Evolutionary conservation across 2,329 filamentous ascomycete genomes (phyloP), one percentile per base, ranked within the genome.

Genomic region (Diaporthe batatas): DNA sequence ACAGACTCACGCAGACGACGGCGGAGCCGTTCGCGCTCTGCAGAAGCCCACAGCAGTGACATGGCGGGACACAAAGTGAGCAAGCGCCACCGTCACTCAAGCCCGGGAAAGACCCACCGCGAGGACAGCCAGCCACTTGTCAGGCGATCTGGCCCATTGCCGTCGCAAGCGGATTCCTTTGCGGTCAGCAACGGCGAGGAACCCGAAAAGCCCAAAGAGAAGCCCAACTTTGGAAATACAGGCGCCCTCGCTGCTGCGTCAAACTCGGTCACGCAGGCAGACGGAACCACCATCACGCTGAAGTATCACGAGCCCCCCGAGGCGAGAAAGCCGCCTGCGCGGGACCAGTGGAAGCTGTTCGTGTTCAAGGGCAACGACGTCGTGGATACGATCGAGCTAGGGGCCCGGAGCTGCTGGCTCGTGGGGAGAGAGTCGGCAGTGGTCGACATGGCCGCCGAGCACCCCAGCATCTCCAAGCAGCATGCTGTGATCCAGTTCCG

Each of bases 281-380:
- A 91, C 78, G 94, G 94, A 72, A 92, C 91, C 4, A 88, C 89
- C 29, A 91, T 98, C 70, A 91, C 94, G 3, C 89, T 99, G 59
- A 98, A 98, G 85, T 99, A 99, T 82, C 94, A 98, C 84, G 96
- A 99, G 83, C 96, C 96, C 1, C 85, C 94, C 14, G 96, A 99
- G 84, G 94, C 96, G 65, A 93, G 96, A 73, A 98, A 98, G 77
- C 94, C 96, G 0, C 88, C 95, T 0, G 80, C 92, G 0, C 92
- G 91, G 70, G 91, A 96, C 77, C 85, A 90, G 72, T 99, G 96
- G 96, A 93, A 94, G 74, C 86, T 99, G 62, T 98, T 97, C 80
- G 89, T 98, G 29, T 99, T 99, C 88, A 98, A 98, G 80, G 93
- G 91, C 14, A 82, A 88, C 36, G 93, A 95, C 72, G 87, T 97